Evolutionary conservation across 306 rosid species (phyloP).

Genomic region (Medicago ruthenica): DNA sequence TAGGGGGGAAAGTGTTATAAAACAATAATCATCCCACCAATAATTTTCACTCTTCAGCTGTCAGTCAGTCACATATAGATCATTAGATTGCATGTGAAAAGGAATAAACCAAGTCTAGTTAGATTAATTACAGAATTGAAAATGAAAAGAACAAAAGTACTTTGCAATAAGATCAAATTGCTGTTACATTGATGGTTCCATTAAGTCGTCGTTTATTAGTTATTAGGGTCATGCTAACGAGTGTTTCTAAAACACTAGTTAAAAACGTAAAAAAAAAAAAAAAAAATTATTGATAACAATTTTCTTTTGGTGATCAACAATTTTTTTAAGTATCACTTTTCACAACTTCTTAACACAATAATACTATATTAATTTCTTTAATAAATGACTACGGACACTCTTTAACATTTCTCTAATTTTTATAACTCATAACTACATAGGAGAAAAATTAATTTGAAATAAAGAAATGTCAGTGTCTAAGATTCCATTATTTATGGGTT

Average conservation of each 20-base stretch:
- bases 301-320: too few relatives aligned
- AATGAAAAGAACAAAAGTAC: neutral
- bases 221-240: too few relatives aligned
- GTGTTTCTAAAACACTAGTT: too few relatives aligned
- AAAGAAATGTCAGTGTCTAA: constrained; percentile 20
- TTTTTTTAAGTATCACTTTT: too few relatives aligned
- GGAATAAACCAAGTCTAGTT: constrained; percentile 42
- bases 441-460: constrained; percentile 5
- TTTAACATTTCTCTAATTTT: too few relatives aligned
- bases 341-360: too few relatives aligned
- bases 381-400: too few relatives aligned
- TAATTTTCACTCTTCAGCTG: constrained; percentile 42
- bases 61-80: constrained; percentile 35
- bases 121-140: neutral
- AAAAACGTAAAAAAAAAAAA: too few relatives aligned
- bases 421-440: neutral
- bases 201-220: too few relatives aligned
- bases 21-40: constrained; percentile 36
- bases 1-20: neutral
- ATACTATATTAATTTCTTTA: too few relatives aligned
- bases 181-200: too few relatives aligned
- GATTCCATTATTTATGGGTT: constrained; percentile 29
- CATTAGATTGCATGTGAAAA: constrained; percentile 54
- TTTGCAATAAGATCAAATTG: constrained; percentile 12
- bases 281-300: too few relatives aligned